phyloP scores from a whole-genome alignment of 306 rosid species.

The Mucuna pruriens region DNA sequence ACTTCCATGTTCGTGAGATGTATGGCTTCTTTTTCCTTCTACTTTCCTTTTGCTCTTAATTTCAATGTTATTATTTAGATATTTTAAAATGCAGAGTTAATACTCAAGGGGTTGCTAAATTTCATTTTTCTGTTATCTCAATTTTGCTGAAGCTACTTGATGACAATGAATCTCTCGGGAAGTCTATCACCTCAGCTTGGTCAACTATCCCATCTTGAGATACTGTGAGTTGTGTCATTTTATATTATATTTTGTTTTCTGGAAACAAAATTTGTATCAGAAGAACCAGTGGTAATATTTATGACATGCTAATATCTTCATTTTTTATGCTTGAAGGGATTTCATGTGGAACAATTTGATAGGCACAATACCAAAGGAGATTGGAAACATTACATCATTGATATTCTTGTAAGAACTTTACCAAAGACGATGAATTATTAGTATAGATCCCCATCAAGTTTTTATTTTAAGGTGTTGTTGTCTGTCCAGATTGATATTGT shows the following conservation, averaged over 20 bases:
- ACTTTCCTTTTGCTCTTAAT: conserved; percentile 3
- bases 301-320: conserved; percentile 38
- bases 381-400: conserved; percentile 65
- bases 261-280: neutral
- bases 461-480: conserved; percentile 27
- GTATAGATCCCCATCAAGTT: conserved; percentile 33
- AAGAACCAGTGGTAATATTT: conserved; percentile 14
- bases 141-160: conserved; percentile 62
- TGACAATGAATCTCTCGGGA: conserved; percentile 75
- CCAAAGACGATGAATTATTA: conserved; percentile 33
- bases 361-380: conserved; percentile 81
- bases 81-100: neutral
- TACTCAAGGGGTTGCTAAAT: conserved; percentile 13
- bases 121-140: conserved; percentile 3
- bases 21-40: conserved; percentile 45
- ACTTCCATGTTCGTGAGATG: conserved; percentile 68
- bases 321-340: conserved; percentile 59
- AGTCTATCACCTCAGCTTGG: conserved; percentile 72
- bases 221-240: conserved; percentile 62
- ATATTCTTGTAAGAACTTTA: conserved; percentile 73
- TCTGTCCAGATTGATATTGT: conserved; percentile 21
- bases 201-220: conserved; percentile 60
- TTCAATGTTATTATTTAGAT: neutral
- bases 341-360: conserved; percentile 90
- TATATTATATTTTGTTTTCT: conserved; percentile 16